phyloP scores from a whole-genome alignment of 495 filamentous ascomycete genomes.

The Lophiotrema nucula region DNA sequence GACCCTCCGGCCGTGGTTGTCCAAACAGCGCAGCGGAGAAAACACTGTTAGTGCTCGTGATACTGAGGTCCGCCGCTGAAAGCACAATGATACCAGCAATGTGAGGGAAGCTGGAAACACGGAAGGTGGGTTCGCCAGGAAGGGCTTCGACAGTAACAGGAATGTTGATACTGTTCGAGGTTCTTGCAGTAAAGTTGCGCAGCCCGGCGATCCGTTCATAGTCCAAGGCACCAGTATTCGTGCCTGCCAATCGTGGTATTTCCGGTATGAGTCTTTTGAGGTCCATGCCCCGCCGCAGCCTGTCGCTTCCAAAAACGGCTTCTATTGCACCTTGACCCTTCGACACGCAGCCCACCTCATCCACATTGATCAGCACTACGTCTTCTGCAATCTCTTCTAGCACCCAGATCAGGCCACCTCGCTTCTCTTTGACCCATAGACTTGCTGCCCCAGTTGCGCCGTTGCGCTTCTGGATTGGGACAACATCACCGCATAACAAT shows the following conservation, averaged over 20 bases:
- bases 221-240: constrained; percentile 63
- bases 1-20: constrained; percentile 74
- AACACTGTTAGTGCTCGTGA: constrained; percentile 90
- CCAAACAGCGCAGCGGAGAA: constrained; percentile 92
- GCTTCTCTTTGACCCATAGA: constrained; percentile 97
- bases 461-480: constrained; percentile 93
- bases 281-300: constrained; percentile 63
- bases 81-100: constrained; percentile 96
- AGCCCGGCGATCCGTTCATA: constrained; percentile 64
- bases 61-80: constrained; percentile 67
- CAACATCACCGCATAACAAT: constrained; percentile 91
- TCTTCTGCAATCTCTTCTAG: constrained; percentile 97
- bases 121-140: constrained; percentile 62
- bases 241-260: constrained; percentile 69
- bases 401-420: constrained; percentile 92
- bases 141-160: constrained; percentile 72
- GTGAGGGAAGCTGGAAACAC: constrained; percentile 90
- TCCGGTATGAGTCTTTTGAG: constrained; percentile 74
- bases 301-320: constrained; percentile 76
- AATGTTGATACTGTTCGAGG: constrained; percentile 68
- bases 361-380: constrained; percentile 68
- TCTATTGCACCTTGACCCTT: constrained; percentile 66
- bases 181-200: constrained; percentile 79
- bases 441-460: constrained; percentile 87
- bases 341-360: constrained; percentile 68